Conservation (phyloP, 2,329 filamentous ascomycete genomes). For the Hymenoscyphus fructigenus region DNA sequence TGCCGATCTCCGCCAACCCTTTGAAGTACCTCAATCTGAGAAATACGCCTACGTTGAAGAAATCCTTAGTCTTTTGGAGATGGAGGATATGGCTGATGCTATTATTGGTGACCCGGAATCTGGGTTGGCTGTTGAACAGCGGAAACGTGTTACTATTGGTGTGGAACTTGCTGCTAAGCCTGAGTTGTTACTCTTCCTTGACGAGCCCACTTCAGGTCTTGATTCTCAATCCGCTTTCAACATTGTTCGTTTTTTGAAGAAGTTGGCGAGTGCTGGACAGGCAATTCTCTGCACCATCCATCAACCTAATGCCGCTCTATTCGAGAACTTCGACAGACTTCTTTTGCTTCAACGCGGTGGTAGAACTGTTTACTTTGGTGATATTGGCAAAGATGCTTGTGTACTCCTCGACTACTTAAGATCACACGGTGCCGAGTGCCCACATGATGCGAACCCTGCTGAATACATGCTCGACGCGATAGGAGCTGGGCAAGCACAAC, state of each 20-base stretch:
- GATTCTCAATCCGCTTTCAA: constrained; percentile 60
- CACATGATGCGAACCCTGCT: constrained; percentile 53
- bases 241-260: constrained; percentile 58
- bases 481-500: constrained; percentile 58
- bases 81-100: constrained; percentile 65
- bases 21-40: constrained; percentile 54
- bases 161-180: constrained; percentile 61
- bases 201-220: constrained; percentile 59
- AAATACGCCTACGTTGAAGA: constrained; percentile 67
- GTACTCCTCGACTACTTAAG: constrained; percentile 51
- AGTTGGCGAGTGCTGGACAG: constrained; percentile 60
- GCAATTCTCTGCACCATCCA: constrained; percentile 71
- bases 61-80: constrained; percentile 62
- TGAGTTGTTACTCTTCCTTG: constrained; percentile 57
- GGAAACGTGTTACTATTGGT: constrained; percentile 65
- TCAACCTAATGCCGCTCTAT: constrained; percentile 67
- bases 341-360: constrained; percentile 63
- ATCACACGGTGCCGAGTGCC: constrained; percentile 50
- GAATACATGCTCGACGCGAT: constrained; percentile 62
- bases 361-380: constrained; percentile 65
- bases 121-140: constrained; percentile 64
- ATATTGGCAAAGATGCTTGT: constrained; percentile 62
- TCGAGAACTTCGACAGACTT: constrained; percentile 68
- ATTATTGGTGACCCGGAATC: constrained; percentile 61
- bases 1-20: constrained; percentile 61